Evolutionary conservation across 2,329 filamentous ascomycete species (phyloP).

Genomic region (Dothideomycetidae sp.): DNA sequence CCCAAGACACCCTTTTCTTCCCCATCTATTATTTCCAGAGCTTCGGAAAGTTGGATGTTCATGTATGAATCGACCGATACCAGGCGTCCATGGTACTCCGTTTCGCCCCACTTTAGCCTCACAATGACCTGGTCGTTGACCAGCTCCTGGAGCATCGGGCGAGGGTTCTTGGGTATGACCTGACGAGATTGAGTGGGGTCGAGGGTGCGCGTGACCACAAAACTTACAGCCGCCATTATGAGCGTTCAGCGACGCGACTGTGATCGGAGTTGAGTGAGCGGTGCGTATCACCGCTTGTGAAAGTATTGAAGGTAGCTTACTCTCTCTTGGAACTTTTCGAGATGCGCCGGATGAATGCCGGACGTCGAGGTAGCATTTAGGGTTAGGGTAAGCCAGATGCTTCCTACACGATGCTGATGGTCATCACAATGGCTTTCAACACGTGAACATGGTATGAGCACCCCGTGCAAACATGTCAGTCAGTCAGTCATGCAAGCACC

Average conservation of each 20-base stretch:
- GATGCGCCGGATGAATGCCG: not conserved
- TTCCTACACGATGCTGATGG: no score
- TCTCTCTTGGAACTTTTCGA: not conserved
- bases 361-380: not conserved
- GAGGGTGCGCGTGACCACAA: no score
- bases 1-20: constrained; percentile 75
- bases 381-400: no score
- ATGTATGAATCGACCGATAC: constrained; percentile 96
- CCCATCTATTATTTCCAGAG: constrained; percentile 83
- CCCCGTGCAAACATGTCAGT: no score
- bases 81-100: constrained; percentile 88
- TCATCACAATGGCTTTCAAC: no score
- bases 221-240: not conserved
- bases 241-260: not conserved
- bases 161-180: constrained; percentile 90
- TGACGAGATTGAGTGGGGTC: constrained; percentile 9
- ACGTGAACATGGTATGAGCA: no score
- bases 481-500: no score
- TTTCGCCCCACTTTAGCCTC: constrained; percentile 94
- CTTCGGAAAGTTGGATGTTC: constrained; percentile 87
- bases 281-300: no score
- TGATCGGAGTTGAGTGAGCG: no score
- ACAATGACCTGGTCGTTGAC: constrained; percentile 85
- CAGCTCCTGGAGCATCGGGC: constrained; percentile 89
- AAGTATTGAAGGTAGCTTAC: no score